Percentiles rank a stretch among this genome's conserved stretches.
Conservation (phyloP, 805 yeast species). For the Ogataea pini region DNA sequence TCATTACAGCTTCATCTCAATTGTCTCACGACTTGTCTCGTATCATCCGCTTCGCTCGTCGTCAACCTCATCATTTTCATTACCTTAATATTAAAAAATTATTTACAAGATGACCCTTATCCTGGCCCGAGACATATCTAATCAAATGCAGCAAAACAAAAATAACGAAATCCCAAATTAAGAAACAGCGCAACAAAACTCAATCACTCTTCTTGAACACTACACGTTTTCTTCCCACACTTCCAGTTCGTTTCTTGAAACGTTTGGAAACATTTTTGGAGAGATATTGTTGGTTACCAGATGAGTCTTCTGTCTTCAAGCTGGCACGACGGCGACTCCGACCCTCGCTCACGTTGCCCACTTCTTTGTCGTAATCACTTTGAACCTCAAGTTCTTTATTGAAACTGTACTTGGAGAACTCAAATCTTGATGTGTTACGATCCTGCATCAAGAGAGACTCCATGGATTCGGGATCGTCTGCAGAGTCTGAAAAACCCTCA, state of each 20-base stretch:
- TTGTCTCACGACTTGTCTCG: too few relatives aligned
- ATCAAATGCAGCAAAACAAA: not conserved
- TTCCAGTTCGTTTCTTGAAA: slow-evolving; percentile 18
- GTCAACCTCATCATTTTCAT: not conserved
- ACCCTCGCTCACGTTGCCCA: not conserved
- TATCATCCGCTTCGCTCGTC: too few relatives aligned
- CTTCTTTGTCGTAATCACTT: slow-evolving; percentile 16
- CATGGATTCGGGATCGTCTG: slow-evolving; percentile 9
- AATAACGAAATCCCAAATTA: not conserved
- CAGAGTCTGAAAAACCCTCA: slow-evolving; percentile 13
- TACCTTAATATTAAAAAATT: not conserved
- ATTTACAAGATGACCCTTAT: not conserved
- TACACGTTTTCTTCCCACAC: slow-evolving; percentile 23
- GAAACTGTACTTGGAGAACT: slow-evolving; percentile 30
- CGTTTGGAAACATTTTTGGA: not conserved
- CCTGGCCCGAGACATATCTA: not conserved
- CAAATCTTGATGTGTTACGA: slow-evolving; percentile 22
- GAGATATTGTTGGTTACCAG: not conserved
- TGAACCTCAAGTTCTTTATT: slow-evolving; percentile 22
- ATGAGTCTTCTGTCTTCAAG: not conserved
- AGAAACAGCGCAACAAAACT: not conserved
- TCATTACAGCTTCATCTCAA: too few relatives aligned
- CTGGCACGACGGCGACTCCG: not conserved
- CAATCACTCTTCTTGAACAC: slow-evolving; percentile 16
- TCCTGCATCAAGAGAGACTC: slow-evolving; percentile 15